phyloP scores from a whole-genome alignment of 2,329 filamentous ascomycete species.

The Xylariaceae sp. region DNA sequence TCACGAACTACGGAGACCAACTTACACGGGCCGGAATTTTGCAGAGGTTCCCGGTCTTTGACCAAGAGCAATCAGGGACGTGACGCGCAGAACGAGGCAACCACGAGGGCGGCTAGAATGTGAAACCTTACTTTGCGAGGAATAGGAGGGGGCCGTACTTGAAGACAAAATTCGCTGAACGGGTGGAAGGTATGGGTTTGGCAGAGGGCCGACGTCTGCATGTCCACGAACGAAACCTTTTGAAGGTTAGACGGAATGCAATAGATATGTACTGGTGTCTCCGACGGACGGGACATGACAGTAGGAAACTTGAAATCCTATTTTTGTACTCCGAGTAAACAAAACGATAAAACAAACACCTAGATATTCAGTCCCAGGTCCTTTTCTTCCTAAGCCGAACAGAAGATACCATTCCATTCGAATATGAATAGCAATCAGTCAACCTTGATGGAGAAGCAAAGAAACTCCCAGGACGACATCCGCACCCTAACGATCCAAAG shows the following conservation, averaged over 20 bases:
- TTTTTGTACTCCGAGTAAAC: neutral
- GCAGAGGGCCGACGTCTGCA: no score
- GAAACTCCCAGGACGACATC: constrained; percentile 5
- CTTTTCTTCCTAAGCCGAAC: neutral
- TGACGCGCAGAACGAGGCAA: neutral
- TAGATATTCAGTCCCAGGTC: neutral
- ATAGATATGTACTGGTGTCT: no score
- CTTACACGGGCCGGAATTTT: constrained; percentile 11
- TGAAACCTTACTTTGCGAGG: neutral
- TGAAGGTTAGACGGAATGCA: no score
- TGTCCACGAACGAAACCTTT: no score
- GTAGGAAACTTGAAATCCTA: neutral
- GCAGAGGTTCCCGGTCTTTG: constrained; percentile 7
- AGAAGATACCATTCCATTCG: neutral
- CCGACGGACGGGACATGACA: no score
- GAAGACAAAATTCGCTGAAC: no score
- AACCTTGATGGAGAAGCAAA: neutral
- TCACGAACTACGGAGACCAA: neutral
- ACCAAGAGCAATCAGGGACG: constrained; percentile 6
- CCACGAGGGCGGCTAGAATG: neutral
- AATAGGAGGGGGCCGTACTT: no score
- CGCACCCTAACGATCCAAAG: constrained; percentile 27
- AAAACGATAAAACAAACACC: neutral
- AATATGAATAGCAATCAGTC: constrained; percentile 2
- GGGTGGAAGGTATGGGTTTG: no score